Conservation (phyloP, 1,284 basidiomycete species). For the Termitomyces sp. region DNA sequence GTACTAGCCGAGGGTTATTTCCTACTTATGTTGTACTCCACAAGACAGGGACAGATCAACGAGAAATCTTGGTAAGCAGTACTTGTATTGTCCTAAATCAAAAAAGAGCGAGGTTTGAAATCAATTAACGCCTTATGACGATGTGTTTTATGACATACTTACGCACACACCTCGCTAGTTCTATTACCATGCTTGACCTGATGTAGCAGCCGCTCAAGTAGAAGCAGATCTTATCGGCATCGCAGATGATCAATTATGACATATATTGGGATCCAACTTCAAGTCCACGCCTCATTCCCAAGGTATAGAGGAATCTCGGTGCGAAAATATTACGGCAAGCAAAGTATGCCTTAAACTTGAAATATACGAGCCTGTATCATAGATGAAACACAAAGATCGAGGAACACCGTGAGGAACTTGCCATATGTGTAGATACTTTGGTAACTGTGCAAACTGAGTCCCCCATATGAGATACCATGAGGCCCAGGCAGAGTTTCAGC, state of each 20-base stretch:
- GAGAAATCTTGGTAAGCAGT: neutral
- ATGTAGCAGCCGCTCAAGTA: too few relatives aligned
- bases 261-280: neutral
- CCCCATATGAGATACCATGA: neutral
- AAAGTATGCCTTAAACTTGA: neutral
- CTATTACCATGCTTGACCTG: slow-evolving; percentile 2
- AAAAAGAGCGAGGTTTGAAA: neutral
- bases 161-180: neutral
- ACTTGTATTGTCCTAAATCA: neutral
- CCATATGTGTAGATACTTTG: neutral
- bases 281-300: neutral
- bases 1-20: neutral
- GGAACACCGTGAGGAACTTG: neutral
- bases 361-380: neutral
- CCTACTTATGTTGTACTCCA: neutral
- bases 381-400: neutral
- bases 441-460: too few relatives aligned
- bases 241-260: slow-evolving; percentile 8
- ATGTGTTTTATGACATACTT: neutral
- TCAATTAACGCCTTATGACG: neutral
- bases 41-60: neutral
- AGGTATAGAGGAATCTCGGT: neutral
- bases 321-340: neutral
- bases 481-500: neutral
- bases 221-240: slow-evolving; percentile 9